A percentile compares a stretch with the other conserved stretches of the same genome.
Conservation (phyloP, 2,329 filamentous ascomycete genomes). For the Venturia oleaginea region DNA sequence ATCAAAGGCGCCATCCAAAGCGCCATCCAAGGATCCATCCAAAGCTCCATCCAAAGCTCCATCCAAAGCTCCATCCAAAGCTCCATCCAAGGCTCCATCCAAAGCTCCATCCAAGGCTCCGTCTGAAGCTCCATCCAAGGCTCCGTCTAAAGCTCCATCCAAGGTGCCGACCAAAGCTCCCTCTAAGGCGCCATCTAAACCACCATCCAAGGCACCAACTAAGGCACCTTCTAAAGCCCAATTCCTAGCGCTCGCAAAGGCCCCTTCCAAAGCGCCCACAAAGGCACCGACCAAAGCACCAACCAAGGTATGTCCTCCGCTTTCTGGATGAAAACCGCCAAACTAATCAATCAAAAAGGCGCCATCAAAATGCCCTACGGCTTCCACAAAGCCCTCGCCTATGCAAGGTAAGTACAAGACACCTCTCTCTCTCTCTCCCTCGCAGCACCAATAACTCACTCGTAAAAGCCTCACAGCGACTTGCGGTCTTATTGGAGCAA, state of each 20-base stretch:
- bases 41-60: neutral
- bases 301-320: too few relatives aligned
- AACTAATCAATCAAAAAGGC: too few relatives aligned
- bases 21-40: neutral
- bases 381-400: conserved; percentile 5
- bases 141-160: neutral
- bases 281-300: neutral
- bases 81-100: neutral
- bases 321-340: too few relatives aligned
- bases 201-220: neutral
- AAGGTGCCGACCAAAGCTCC: neutral
- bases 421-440: neutral
- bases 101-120: neutral
- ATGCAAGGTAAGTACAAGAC: neutral
- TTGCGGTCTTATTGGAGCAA: conserved; percentile 1
- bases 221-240: neutral
- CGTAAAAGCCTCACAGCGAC: neutral
- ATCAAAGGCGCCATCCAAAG: neutral
- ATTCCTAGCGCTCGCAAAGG: neutral
- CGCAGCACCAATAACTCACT: neutral
- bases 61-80: neutral
- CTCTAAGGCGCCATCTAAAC: neutral
- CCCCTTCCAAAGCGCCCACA: neutral
- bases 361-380: neutral
- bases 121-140: neutral